Base-by-base conservation (phyloP, 495 filamentous ascomycete species). In the Symbiotaphrina buchneri region DNA sequence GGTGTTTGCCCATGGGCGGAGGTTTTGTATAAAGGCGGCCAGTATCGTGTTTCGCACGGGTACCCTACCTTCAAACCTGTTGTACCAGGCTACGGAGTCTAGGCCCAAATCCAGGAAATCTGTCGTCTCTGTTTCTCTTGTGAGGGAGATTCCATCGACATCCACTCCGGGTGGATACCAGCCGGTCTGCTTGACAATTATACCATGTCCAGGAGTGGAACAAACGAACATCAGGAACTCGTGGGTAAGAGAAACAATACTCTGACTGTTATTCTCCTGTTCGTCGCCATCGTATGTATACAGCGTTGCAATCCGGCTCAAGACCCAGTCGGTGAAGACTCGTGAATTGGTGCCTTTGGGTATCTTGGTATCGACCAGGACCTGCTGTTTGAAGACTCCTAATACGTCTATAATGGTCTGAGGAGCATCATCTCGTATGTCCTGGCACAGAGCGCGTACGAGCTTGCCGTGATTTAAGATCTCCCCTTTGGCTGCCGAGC, bases 1-100 rank as follows among this genome's bases (percentile, higher is more conserved):
- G 34, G 57, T 62, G 48, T 70, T 80, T 25, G 76, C 66, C 56
- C 87, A 81, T 4, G 90, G 84, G 15, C 79, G 72, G 22, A 99
- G 61, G n/a, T 55, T 65, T 39, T 73, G 71, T 5, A 77, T 59
- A 36, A 95, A 79, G 17, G 71, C 63, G 2, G 74, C 70, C 13
- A 97, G 47, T 1, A 63, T 69, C 10, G 55, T 64, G 37, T 92
- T 94, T 17, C 71, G 63, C 1, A 92, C 65, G 7, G 74, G 68
- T n/a, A 79, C 56, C 3, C 63, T 58, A 13, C 61, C 58, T 19
- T 55, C 57, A 41, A 67, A 77, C 30, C 63, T 74, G 43, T 71
- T 63, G 43, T 71, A 65, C 55, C 71, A 75, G 2, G 63, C 58
- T 17, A 70, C 74, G 5, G 85, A 52, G 0, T 71, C 75, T 25